phyloP scores from a whole-genome alignment of 768 basidiomycete genomes.

The Lactarius pseudohatsudake region DNA sequence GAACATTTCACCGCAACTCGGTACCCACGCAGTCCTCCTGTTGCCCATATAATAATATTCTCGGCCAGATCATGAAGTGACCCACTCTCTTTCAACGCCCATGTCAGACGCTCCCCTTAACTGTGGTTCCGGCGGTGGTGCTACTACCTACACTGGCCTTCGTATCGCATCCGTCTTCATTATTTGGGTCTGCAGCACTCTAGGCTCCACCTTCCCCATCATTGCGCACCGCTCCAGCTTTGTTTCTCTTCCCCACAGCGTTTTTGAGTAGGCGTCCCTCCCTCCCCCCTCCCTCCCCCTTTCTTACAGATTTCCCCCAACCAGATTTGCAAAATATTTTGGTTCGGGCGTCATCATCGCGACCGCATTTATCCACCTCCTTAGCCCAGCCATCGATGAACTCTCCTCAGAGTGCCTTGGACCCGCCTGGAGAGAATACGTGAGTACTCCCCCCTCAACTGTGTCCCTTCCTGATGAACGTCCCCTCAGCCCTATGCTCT shows the following conservation, averaged over 20 bases:
- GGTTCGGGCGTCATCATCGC: conserved; percentile 25
- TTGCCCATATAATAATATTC: not conserved
- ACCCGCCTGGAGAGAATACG: conserved; percentile 71
- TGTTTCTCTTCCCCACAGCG: conserved; percentile 54
- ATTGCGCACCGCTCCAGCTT: conserved; percentile 51
- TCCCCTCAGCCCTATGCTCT: conserved; percentile 70
- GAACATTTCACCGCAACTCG: not conserved
- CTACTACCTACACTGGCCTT: conserved; percentile 48
- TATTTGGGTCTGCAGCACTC: conserved; percentile 57
- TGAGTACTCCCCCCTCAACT: conserved; percentile 40
- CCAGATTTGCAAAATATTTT: conserved; percentile 28
- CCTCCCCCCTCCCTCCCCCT: not conserved
- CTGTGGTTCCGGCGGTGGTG: conserved; percentile 57
- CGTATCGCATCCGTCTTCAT: conserved; percentile 76
- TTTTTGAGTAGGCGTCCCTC: conserved; percentile 62
- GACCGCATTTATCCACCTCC: conserved; percentile 24
- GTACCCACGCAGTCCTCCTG: not conserved
- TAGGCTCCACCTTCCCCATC: conserved; percentile 72
- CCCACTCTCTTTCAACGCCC: not conserved
- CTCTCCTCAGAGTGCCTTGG: conserved; percentile 69
- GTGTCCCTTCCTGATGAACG: not conserved
- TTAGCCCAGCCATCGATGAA: conserved; percentile 71
- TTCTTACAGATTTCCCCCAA: not conserved
- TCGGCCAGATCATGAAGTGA: not conserved
- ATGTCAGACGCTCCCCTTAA: conserved; percentile 20